Base-by-base conservation (phyloP, 2,329 filamentous ascomycete genomes). In the Verticillium isaacii region DNA sequence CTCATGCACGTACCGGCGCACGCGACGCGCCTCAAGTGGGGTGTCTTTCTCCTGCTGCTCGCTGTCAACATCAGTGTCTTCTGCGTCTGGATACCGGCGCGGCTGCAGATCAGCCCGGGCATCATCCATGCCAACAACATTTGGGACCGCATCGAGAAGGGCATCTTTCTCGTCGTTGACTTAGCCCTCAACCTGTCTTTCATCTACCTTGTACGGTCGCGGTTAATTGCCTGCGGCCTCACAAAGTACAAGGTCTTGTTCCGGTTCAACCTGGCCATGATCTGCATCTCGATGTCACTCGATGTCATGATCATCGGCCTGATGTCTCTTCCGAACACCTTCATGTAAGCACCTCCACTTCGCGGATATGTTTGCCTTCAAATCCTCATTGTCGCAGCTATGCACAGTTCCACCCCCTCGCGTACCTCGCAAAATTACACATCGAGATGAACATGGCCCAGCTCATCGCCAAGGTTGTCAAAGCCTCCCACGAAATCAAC, bases 391-490 rank as follows among this genome's bases (percentile, higher is more conserved):
- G 3, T 25, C 45, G 19, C 45, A 50, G 45, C 45, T 50, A 50
- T 23, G 45, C n/a, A n/a, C 45, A 50, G 19, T 82, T 84, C 65
- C 80, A 83, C 58, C 81, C 81, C 0, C 70, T 83, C 2, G 80
- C 80, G 14, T 84, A 83, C 66, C 75, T 79, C 15, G 79, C 82
- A 55, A 84, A 84, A 60, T 74, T 84, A 50, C 79, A 84, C 66
- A 83, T 84, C 66, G 81, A 84, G 67, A 78, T 84, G 76, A 77
- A 77, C 7, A 83, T 84, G 80, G 80, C 82, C 61, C 78, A 79
- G 56, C 76, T 84, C 15, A 83, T 84, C 64, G 77, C 70, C 37
- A 77, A 76, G 62, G 71, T 79, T 19, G 72, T 50, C 19, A 50
- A 50, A n/a, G 45, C 45, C 9, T 50, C 45, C 19, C 45, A 50